Conservation (phyloP, 768 basidiomycete genomes). For the Mycena maculata region DNA sequence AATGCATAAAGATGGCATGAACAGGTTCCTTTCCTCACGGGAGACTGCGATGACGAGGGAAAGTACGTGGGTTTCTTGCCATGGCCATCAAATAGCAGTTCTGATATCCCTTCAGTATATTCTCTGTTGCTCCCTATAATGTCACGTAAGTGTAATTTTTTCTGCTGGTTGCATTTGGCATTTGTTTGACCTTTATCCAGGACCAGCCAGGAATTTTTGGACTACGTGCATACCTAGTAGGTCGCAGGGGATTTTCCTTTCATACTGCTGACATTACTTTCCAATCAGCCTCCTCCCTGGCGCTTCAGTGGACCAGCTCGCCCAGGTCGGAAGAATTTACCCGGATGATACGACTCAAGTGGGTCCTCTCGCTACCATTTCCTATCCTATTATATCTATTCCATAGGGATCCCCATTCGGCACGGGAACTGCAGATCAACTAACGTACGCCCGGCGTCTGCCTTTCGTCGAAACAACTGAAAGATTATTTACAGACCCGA, state of each 20-base stretch:
- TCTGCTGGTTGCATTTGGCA: too few species aligned
- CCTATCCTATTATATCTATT: background rate
- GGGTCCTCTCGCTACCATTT: background rate
- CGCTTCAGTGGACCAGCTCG: conserved; percentile 14
- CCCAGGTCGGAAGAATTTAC: conserved; percentile 10
- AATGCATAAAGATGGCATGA: too few species aligned
- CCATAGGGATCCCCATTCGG: conserved; percentile 30
- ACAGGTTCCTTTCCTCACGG: conserved; percentile 22
- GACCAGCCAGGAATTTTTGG: conserved; percentile 25
- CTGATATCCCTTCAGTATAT: conserved; percentile 2
- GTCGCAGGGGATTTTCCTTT: background rate
- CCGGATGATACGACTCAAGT: conserved; percentile 27
- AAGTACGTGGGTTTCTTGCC: conserved; percentile 18
- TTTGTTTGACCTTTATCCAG: conserved; percentile 5
- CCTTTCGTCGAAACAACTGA: too few species aligned
- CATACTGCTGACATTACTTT: background rate
- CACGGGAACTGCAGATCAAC: conserved; percentile 14
- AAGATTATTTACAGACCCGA: conserved; percentile 24
- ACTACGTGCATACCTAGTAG: conserved; percentile 19
- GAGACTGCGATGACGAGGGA: conserved; percentile 23
- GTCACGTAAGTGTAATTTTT: conserved; percentile 10
- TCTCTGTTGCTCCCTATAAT: conserved; percentile 3
- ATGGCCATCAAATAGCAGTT: too few species aligned
- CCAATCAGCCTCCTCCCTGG: conserved; percentile 6
- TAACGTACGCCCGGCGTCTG: conserved; percentile 21